A percentile compares a stretch with the other conserved stretches of the same genome.
These are phyloP conservation scores for Plasmodium coatneyi DNA, from an alignment of 169 alveolate genomes.

Conservation along the genomic window DNA sequence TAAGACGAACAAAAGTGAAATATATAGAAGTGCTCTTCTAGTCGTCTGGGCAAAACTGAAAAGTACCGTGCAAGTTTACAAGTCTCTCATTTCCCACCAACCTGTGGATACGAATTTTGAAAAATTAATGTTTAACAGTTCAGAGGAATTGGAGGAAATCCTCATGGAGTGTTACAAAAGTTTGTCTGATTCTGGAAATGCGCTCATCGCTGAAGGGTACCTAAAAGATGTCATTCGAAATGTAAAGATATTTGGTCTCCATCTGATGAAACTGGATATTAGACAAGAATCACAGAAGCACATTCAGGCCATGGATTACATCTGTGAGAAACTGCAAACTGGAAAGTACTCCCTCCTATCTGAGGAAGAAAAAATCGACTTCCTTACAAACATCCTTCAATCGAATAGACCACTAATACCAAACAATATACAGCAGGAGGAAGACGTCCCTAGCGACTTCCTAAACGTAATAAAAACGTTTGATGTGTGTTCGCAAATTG, in stretches of 20 bases:
- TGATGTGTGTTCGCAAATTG: conserved; percentile 83
- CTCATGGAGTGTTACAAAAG: conserved; percentile 79
- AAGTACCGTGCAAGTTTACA: conserved; percentile 36
- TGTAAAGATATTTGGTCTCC: conserved; percentile 84
- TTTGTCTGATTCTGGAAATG: conserved; percentile 78
- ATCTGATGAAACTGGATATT: conserved; percentile 84
- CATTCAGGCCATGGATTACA: conserved; percentile 80
- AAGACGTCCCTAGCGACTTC: conserved; percentile 75
- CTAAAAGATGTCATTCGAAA: conserved; percentile 81
- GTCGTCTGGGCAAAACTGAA: conserved; percentile 47
- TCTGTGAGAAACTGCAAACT: conserved; percentile 77
- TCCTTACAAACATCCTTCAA: conserved; percentile 75
- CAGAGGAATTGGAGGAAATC: conserved; percentile 83
- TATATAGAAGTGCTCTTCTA: conserved; percentile 61
- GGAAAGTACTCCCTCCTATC: conserved; percentile 79
- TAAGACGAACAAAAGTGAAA: conserved; percentile 55
- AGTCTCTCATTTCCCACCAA: conserved; percentile 26
- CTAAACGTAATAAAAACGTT: conserved; percentile 81
- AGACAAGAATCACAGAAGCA: conserved; percentile 88
- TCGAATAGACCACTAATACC: conserved; percentile 84
- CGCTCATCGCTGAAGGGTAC: conserved; percentile 78
- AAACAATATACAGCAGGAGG: conserved; percentile 78
- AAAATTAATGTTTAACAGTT: conserved; percentile 42
- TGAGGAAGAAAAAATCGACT: conserved; percentile 79
- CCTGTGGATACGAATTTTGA: conserved; percentile 43